Percentiles rank a stretch among this genome's conserved stretches.
phyloP scores from a whole-genome alignment of 495 filamentous ascomycete species.

The Aspergillus heteromorphus region DNA sequence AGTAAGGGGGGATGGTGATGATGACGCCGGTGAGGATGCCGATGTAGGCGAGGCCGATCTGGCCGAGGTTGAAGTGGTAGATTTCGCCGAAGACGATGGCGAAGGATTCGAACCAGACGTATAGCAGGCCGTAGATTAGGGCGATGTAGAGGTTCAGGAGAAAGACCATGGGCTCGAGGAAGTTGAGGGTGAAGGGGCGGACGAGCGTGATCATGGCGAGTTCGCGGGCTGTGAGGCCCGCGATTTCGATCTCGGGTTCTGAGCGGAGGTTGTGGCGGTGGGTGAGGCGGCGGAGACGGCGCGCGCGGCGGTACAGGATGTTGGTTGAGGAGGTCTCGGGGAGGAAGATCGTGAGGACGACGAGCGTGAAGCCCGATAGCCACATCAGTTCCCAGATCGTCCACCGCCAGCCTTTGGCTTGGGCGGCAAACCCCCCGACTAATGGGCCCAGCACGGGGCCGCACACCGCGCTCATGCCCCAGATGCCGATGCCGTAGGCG shows the following conservation, averaged over 20 bases:
- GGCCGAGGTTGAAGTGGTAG: constrained; percentile 23
- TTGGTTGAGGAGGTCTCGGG: constrained; percentile 50
- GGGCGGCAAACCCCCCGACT: constrained; percentile 7
- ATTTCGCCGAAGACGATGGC: constrained; percentile 23
- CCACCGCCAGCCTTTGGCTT: constrained; percentile 12
- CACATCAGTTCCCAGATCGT: constrained; percentile 13
- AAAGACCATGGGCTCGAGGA: constrained; percentile 29
- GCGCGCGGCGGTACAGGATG: constrained; percentile 48
- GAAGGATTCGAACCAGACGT: constrained; percentile 29
- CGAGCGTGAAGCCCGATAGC: constrained; percentile 12
- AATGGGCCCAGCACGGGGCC: constrained; percentile 25
- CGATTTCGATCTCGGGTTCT: constrained; percentile 40
- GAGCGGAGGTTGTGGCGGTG: constrained; percentile 32
- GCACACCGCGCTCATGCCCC: constrained; percentile 38
- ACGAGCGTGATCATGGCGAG: constrained; percentile 33
- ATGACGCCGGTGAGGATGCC: constrained; percentile 50
- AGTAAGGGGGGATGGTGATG: constrained; percentile 34
- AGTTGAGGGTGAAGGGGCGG: constrained; percentile 33
- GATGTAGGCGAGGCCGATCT: constrained; percentile 20
- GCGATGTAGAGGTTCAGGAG: constrained; percentile 25
- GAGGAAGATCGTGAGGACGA: constrained; percentile 21
- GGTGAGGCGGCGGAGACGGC: constrained; percentile 39
- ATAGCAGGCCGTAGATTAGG: background rate
- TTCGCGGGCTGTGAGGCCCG: constrained; percentile 30
- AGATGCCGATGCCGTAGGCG: constrained; percentile 43